Evolutionary conservation across 2,329 filamentous ascomycete genomes (phyloP).

Genomic region (Trichophyton rubrum): DNA sequence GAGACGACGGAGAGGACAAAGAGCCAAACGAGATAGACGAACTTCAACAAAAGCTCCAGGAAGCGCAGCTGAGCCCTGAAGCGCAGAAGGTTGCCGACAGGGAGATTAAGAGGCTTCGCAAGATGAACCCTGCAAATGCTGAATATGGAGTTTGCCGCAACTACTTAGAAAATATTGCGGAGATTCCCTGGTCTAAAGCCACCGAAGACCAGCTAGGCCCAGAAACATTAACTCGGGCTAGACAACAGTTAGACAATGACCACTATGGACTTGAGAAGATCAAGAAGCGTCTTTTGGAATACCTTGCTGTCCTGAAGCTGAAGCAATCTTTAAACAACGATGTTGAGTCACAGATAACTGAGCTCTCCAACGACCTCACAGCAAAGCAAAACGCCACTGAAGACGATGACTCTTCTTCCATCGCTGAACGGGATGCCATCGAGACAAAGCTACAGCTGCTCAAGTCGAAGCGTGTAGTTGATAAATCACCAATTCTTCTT

Average conservation of each 20-base stretch:
- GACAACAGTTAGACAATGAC: slow-evolving; percentile 86
- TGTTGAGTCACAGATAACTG: slow-evolving; percentile 61
- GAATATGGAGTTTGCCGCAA: slow-evolving; percentile 90
- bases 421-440: slow-evolving; percentile 33
- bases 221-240: slow-evolving; percentile 64
- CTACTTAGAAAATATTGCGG: slow-evolving; percentile 83
- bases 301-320: slow-evolving; percentile 85
- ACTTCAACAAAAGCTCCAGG: slow-evolving; percentile 73
- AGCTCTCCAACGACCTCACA: slow-evolving; percentile 38
- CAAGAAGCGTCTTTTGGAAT: slow-evolving; percentile 91
- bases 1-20: slow-evolving; percentile 54
- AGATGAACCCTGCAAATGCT: slow-evolving; percentile 92
- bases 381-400: slow-evolving; percentile 44
- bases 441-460: slow-evolving; percentile 61
- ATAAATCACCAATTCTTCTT: slow-evolving; percentile 91
- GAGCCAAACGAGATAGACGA: slow-evolving; percentile 85
- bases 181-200: slow-evolving; percentile 79
- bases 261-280: slow-evolving; percentile 95
- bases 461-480: slow-evolving; percentile 70
- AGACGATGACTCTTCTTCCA: slow-evolving; percentile 40
- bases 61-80: slow-evolving; percentile 68
- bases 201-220: slow-evolving; percentile 78
- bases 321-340: slow-evolving; percentile 84
- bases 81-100: slow-evolving; percentile 82
- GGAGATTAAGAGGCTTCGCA: slow-evolving; percentile 74